Conservation (phyloP, 805 yeast species). For the Yarrowia sp. region DNA sequence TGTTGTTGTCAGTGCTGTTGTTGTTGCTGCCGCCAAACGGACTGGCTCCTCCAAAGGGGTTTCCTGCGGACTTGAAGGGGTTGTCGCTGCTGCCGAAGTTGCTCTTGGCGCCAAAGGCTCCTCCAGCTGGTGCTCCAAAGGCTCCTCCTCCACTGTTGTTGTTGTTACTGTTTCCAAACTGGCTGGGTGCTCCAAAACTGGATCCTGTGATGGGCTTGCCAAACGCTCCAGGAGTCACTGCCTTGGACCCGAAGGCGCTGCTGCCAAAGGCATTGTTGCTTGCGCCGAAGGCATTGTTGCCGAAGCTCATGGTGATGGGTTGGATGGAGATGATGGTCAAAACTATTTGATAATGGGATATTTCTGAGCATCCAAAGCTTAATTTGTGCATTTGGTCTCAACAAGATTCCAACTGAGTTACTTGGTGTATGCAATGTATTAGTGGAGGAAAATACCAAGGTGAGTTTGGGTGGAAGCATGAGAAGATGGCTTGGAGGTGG, state of each 20-base stretch:
- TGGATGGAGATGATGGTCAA: not conserved
- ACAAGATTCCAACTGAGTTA: no score
- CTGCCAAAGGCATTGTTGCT: not conserved
- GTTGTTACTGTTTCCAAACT: not conserved
- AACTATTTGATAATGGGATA: not conserved
- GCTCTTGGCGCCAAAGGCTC: not conserved
- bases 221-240: not conserved
- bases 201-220: not conserved
- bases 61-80: constrained; percentile 6
- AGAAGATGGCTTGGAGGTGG: no score
- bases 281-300: not conserved
- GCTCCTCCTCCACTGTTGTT: not conserved
- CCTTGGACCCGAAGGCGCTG: constrained; percentile 1
- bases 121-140: not conserved
- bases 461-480: no score
- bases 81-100: constrained; percentile 30
- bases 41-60: not conserved
- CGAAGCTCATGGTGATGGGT: not conserved
- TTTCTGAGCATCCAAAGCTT: not conserved
- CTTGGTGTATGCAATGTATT: no score
- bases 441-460: no score
- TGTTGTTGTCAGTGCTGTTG: not conserved
- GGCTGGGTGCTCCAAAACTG: not conserved
- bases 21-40: not conserved
- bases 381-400: no score